A percentile compares a stretch with the other conserved stretches of the same genome.
Conservation (phyloP, 805 yeast genomes). For the Saccharomyces eubayanus region DNA sequence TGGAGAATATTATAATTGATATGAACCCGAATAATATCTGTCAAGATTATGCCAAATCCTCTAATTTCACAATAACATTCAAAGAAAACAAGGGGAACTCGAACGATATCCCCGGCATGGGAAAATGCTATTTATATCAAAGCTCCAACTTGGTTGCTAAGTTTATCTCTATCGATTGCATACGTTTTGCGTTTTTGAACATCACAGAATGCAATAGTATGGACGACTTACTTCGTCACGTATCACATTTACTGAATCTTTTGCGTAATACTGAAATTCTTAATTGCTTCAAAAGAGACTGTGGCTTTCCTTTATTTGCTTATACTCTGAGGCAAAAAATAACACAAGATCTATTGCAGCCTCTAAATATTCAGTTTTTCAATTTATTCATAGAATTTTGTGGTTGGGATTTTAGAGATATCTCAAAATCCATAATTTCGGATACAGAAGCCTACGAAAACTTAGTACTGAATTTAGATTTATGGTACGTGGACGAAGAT, state of each 20-base stretch:
- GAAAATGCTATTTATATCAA: conserved; percentile 15
- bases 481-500: conserved; percentile 35
- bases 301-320: conserved; percentile 18
- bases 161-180: conserved; percentile 15
- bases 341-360: conserved; percentile 13
- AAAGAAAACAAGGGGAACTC: background rate
- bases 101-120: conserved; percentile 1
- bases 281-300: conserved; percentile 13
- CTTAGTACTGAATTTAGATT: conserved; percentile 54
- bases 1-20: conserved; percentile 10
- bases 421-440: conserved; percentile 48
- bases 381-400: conserved; percentile 42
- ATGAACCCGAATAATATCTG: background rate
- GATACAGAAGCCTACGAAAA: conserved; percentile 50
- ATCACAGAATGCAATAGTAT: conserved; percentile 8
- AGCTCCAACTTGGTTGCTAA: conserved; percentile 11
- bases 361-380: conserved; percentile 37
- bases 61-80: background rate
- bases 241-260: conserved; percentile 15
- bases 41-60: background rate
- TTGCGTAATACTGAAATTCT: conserved; percentile 11
- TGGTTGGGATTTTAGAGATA: conserved; percentile 47
- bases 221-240: conserved; percentile 8
- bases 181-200: conserved; percentile 9
- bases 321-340: conserved; percentile 11